Percentiles rank a stretch among this genome's conserved stretches.
phyloP scores from a whole-genome alignment of 306 rosid genomes.

The Acmispon strigosus region DNA sequence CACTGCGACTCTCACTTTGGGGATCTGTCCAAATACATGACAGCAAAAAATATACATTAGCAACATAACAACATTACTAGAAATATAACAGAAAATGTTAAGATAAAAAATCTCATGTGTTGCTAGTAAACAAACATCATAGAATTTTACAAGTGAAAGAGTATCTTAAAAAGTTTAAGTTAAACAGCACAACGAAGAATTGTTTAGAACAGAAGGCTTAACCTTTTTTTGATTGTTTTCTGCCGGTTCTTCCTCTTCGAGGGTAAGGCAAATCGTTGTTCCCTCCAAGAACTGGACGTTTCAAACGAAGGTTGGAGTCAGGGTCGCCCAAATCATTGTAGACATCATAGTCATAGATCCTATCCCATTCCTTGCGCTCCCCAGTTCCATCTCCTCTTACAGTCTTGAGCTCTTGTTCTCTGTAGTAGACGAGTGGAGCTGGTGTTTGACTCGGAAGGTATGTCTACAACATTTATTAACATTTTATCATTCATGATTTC shows the following conservation, averaged over 20 bases:
- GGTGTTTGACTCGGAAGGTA: slow-evolving; percentile 76
- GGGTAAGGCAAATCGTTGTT: slow-evolving; percentile 58
- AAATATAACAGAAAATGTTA: neutral
- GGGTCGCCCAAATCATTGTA: slow-evolving; percentile 72
- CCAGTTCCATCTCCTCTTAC: slow-evolving; percentile 70
- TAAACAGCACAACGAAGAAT: no score
- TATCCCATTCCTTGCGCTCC: slow-evolving; percentile 65
- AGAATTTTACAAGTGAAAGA: neutral
- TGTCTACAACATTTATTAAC: slow-evolving; percentile 33
- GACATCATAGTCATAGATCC: slow-evolving; percentile 68
- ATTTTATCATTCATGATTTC: no score
- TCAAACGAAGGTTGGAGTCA: slow-evolving; percentile 25
- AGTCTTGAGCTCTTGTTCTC: slow-evolving; percentile 42
- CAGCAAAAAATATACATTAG: neutral
- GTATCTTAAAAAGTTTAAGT: neutral
- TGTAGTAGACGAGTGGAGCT: slow-evolving; percentile 34
- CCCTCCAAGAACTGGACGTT: slow-evolving; percentile 74
- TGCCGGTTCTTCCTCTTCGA: slow-evolving; percentile 76
- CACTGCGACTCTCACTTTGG: slow-evolving; percentile 38
- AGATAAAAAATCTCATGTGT: neutral
- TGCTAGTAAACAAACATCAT: neutral
- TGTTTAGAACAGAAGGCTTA: neutral
- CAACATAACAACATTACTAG: neutral
- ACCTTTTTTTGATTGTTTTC: slow-evolving; percentile 50
- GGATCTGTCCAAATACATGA: slow-evolving; percentile 37